These are phyloP conservation scores for Carex littledalei DNA, from an alignment of 176 grass and related monocot species.

Conservation along the genomic window DNA sequence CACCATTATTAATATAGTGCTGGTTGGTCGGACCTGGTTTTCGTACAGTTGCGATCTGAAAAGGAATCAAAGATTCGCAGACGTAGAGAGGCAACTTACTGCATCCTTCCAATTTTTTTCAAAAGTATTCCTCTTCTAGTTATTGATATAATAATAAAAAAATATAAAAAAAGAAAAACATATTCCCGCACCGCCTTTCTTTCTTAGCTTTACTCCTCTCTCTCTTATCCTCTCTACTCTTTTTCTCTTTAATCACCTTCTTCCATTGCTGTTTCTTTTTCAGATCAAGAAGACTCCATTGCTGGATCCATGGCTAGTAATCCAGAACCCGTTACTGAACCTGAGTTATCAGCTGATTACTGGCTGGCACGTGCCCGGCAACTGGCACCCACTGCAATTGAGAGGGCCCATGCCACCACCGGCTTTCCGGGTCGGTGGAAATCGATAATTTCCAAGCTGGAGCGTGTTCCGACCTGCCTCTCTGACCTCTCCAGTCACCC, in stretches of 20 bases:
- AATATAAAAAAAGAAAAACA: not conserved
- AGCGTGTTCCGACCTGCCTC: slow-evolving; percentile 52
- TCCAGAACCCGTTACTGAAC: not conserved
- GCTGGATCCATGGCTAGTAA: slow-evolving; percentile 16
- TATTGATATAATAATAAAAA: not conserved
- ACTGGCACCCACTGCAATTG: slow-evolving; percentile 43
- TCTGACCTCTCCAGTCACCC: slow-evolving; percentile 91
- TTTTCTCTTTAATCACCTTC: slow-evolving; percentile 19
- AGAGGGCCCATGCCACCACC: slow-evolving; percentile 29
- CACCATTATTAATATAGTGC: not conserved
- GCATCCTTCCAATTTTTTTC: slow-evolving; percentile 16
- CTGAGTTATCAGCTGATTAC: slow-evolving; percentile 33
- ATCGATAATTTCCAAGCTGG: slow-evolving; percentile 61
- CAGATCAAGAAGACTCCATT: slow-evolving; percentile 11
- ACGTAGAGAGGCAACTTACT: slow-evolving; percentile 11
- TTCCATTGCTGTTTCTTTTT: slow-evolving; percentile 29
- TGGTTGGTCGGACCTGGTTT: slow-evolving; percentile 16
- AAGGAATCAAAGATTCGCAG: slow-evolving; percentile 18
- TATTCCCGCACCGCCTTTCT: not conserved
- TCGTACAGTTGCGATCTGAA: not conserved
- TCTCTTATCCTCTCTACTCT: not conserved
- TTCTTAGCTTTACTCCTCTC: not conserved
- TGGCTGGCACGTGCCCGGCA: slow-evolving; percentile 38
- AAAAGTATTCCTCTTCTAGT: not conserved
- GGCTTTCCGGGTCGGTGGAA: slow-evolving; percentile 65